Evolutionary conservation across 352 stramenopile species (phyloP), one percentile per base, ranked within the genome.

Genomic region (Globisporangium acanthophoron): DNA sequence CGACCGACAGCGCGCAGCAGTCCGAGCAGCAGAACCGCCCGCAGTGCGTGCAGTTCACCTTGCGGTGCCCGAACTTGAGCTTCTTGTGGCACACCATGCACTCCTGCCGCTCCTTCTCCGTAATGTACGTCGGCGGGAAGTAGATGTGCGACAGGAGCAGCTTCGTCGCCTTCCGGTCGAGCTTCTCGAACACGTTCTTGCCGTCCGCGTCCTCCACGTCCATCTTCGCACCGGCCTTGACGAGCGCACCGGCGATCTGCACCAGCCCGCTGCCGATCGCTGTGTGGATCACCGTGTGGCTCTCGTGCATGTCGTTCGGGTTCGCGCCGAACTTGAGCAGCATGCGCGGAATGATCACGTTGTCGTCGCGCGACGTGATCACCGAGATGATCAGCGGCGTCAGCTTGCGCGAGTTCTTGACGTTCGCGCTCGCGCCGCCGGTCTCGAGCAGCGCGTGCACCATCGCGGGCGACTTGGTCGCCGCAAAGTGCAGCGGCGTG

Each of bases 71-170:
- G 61, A 94, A 94, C 60, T 87, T 88, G 70, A 92, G 76, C 67
- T 94, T 94, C 69, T 92, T 89, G 47, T 72, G 69, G 71, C 85
- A 94, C 44, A 94, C 55, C 85, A 94, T 94, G 67, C 85, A 94
- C 52, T 85, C 80, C 31, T 65, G 63, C 40, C 85, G 82, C 64
- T 94, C 85, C 61, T 94, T 94, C 60, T 86, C 80, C 37, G 79
- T 90, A 57, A 94, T 94, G 68, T 89, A 86, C 52, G 85, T 94
- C 24, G 85, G 85, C 20, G 85, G 85, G 68, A 90, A 94, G 73
- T 94, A 90, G 56, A 94, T 90, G 64, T 94, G 85, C 51, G 74
- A 78, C 48, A 94, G 71, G 33, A 94, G 61, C 57, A 81, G 77
- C 27, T 81, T 82, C 29, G 87, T 64, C 54, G 81, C 81, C 60